Base-by-base conservation (phyloP, 2,329 filamentous ascomycete genomes). In the Fusarium sp. region DNA sequence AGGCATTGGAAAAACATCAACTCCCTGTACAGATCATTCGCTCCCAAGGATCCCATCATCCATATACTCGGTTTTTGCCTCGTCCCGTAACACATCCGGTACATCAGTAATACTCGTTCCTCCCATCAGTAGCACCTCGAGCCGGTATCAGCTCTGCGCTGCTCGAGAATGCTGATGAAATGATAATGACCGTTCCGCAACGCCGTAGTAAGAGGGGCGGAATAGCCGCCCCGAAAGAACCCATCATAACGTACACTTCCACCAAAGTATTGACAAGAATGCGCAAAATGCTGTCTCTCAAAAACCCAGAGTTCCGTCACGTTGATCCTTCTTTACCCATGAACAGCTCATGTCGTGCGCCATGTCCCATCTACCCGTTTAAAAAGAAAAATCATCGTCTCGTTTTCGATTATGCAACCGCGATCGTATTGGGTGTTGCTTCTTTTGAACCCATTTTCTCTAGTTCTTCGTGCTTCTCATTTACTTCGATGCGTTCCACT, bases 261-360 rank as follows among this genome's bases (percentile, higher is more conserved):
- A 68, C 68, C 66, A 70, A 71, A 73, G 52, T 75, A 75, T 76
- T 37, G 61, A 75, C 71, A 75, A 75, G 74, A 75, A 76, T 62
- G 58, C 50, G 61, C 64, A 68, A 67, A 66, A 68, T 23, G 47
- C 58, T 66, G 18, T 64, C 54, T 71, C 70, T 66, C 59, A 68
- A 65, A 64, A 75, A 46, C 70, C 55, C 51, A 44, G 41, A 47
- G 62, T 65, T 40, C 66, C 36, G 55, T 54, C 54, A 53, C 50
- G 28, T 59, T 62, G n/a, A 34, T 59, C 62, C 56, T 73, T 59
- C 62, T 57, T 73, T 65, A 60, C 62, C 66, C 58, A 62, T 65
- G 62, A 66, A 71, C 62, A 69, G 62, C 55, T 70, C 60, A 70
- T 41, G 58, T 62, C 59, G 48, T 72, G 47, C 70, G 68, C 71